Evolutionary conservation across 352 stramenopile species (phyloP), one percentile per base, ranked within the genome.

Genomic region (Phytopythium litorale): DNA sequence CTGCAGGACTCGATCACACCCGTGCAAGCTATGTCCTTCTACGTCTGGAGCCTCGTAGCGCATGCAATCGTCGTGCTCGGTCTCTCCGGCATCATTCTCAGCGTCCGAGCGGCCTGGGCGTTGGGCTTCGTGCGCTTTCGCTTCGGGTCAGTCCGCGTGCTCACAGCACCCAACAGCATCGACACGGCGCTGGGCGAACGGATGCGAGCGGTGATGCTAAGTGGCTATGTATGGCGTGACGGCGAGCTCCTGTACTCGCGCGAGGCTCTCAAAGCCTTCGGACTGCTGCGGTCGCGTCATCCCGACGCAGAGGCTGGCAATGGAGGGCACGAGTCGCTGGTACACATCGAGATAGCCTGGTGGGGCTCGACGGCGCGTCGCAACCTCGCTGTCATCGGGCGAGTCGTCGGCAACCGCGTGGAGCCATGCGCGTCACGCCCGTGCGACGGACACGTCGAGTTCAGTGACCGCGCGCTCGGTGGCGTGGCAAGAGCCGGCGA

Each of bases 41-140:
- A 76, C 42, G 66, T 73, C 15, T 73, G 69, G 69, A 73, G 69
- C 18, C 64, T 76, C 13, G 65, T 68, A 35, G 69, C 64, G 11
- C 68, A 75, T 42, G 64, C 64, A 25, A 56, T 62, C 1, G 63
- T 75, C 16, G 64, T 71, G 8, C 25, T 69, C 3, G 62, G 66
- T 1, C 64, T 46, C 40, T 58, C 62, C 3, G 40, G 54, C 52
- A 49, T 62, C 8, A 72, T 72, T 21, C 30, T 72, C 7, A 38
- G 32, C 23, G 51, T 50, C 45, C 57, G 66, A n/a, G 56, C 45
- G n/a, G 3, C 69, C 7, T 58, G 58, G 4, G 62, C 66, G 12
- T 18, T 69, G 19, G n/a, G 1, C 13, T 64, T 57, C 30, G 59
- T 66, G 2, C 21, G 42, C 9, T 56, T 60, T 45, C 68, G 25